A percentile compares a stretch with the other conserved stretches of the same genome.
These are phyloP conservation scores for Tylopilus intermedius DNA, from an alignment of 768 basidiomycete genomes.

Conservation along the genomic window DNA sequence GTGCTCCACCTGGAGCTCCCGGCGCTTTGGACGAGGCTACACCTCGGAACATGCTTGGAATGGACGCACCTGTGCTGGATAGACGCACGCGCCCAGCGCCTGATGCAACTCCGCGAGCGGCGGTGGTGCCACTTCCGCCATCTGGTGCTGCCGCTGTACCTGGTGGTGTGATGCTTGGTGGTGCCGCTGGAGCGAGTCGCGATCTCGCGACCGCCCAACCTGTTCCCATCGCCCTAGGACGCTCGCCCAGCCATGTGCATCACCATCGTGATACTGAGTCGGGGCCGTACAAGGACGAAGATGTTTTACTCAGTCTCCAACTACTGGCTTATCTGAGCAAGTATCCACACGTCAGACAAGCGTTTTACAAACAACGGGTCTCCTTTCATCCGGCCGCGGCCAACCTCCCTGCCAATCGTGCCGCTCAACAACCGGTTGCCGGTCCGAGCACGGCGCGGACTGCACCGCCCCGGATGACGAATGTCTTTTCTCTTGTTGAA, in stretches of 20 bases:
- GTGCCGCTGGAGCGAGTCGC: constrained; percentile 9
- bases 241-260: constrained; percentile 31
- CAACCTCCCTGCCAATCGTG: constrained; percentile 32
- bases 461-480: constrained; percentile 53
- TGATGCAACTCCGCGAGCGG: constrained; percentile 62
- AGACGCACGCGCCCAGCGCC: constrained; percentile 40
- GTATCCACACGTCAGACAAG: constrained; percentile 94
- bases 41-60: constrained; percentile 26
- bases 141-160: constrained; percentile 14
- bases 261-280: constrained; percentile 38
- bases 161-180: constrained; percentile 16
- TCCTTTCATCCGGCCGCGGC: constrained; percentile 77
- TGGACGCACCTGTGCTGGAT: constrained; percentile 25
- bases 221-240: constrained; percentile 17
- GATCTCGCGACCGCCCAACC: constrained; percentile 15
- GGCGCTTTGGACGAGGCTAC: constrained; percentile 55
- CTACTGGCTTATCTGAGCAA: constrained; percentile 95
- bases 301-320: constrained; percentile 85
- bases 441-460: constrained; percentile 24
- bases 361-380: constrained; percentile 85
- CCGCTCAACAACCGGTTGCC: constrained; percentile 21
- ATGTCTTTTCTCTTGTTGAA: constrained; percentile 95
- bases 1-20: constrained; percentile 87
- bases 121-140: constrained; percentile 49
- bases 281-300: constrained; percentile 89